phyloP scores from a whole-genome alignment of 345 rosid genomes.

The Citropsis articulata region DNA sequence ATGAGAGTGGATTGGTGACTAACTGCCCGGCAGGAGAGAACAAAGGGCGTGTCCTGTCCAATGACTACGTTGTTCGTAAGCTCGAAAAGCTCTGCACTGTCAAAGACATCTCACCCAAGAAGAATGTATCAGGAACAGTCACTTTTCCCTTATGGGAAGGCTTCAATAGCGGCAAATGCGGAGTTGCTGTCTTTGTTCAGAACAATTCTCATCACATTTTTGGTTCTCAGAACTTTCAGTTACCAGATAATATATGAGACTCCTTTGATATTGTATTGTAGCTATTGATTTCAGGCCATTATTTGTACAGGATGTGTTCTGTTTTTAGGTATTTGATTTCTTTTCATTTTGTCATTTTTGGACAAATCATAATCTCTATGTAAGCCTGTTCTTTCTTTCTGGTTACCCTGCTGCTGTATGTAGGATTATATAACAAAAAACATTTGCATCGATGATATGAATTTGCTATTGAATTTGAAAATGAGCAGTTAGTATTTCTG shows the following conservation, averaged over 20 bases:
- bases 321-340: slow-evolving; percentile 13
- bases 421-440: background rate
- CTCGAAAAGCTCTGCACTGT: slow-evolving; percentile 70
- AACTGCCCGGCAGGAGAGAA: slow-evolving; percentile 72
- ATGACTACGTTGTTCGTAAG: slow-evolving; percentile 75
- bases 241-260: slow-evolving; percentile 55
- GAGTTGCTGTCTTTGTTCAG: slow-evolving; percentile 61
- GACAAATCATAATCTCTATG: background rate
- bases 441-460: background rate
- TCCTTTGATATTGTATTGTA: background rate
- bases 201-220: slow-evolving; percentile 62
- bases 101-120: slow-evolving; percentile 57
- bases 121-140: slow-evolving; percentile 59
- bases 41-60: slow-evolving; percentile 67
- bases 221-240: slow-evolving; percentile 61
- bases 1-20: slow-evolving; percentile 67
- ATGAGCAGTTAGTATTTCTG: background rate
- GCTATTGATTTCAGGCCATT: slow-evolving; percentile 5
- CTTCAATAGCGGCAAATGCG: slow-evolving; percentile 67
- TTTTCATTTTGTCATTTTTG: background rate
- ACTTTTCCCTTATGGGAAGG: slow-evolving; percentile 70
- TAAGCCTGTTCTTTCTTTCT: background rate
- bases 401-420: background rate
- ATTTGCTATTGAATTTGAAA: background rate
- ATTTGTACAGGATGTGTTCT: slow-evolving; percentile 30